These are phyloP conservation scores for Xylariales sp. DNA, from an alignment of 2,329 filamentous ascomycete genomes.

Conservation along the genomic window DNA sequence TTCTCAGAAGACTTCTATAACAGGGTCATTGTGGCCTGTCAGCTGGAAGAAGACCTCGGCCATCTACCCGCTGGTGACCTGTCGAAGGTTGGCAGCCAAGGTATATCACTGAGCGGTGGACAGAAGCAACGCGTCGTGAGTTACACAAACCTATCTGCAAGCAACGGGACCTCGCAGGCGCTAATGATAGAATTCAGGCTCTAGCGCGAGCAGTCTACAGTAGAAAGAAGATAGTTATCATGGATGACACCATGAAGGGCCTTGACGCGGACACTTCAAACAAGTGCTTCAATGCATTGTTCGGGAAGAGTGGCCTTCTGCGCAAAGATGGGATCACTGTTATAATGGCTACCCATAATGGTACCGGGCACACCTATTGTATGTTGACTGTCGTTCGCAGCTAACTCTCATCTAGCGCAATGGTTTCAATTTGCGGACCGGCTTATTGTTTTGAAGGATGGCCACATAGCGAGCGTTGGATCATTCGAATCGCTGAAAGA, in stretches of 20 bases:
- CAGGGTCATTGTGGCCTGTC: conserved; percentile 20
- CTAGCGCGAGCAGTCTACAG: conserved; percentile 6
- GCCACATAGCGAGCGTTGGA: not conserved
- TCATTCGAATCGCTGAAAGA: not conserved
- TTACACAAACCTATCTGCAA: too few relatives aligned
- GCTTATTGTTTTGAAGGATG: conserved; percentile 3
- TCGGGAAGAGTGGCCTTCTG: not conserved
- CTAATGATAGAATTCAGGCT: not conserved
- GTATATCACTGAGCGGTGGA: conserved; percentile 40
- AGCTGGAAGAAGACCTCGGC: conserved; percentile 26
- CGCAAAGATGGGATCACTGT: not conserved
- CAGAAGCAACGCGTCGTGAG: conserved; percentile 36
- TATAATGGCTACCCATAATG: conserved; percentile 8
- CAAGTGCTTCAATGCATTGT: conserved; percentile 1
- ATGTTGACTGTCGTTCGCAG: not conserved
- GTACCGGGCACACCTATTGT: not conserved
- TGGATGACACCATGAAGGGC: conserved; percentile 4
- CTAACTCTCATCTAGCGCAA: conserved; percentile 1
- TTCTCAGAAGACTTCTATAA: conserved; percentile 18
- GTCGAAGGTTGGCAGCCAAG: conserved; percentile 39
- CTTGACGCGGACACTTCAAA: conserved; percentile 5
- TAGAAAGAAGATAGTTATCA: not conserved
- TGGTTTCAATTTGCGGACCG: conserved; percentile 5
- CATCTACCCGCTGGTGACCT: conserved; percentile 30
- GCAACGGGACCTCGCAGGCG: too few relatives aligned